These are phyloP conservation scores for Vachellia collinsii DNA, from an alignment of 306 rosid genomes.

Conservation along the genomic window DNA sequence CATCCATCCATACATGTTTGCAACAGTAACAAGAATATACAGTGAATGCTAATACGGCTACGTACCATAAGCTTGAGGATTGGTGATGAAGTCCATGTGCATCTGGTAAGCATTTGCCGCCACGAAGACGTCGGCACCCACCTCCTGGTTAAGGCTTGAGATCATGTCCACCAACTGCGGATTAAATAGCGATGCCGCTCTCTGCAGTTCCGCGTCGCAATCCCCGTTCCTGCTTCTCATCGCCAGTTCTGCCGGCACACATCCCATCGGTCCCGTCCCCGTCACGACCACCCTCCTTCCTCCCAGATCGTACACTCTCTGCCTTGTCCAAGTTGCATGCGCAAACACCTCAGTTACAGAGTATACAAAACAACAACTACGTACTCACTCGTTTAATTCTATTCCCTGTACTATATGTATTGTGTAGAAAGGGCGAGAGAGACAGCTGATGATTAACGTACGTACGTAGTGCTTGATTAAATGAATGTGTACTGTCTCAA, in stretches of 20 bases:
- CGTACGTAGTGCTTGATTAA: neutral
- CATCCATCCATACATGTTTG: too few species aligned
- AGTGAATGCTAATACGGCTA: too few species aligned
- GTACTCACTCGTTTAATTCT: too few species aligned
- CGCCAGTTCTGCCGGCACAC: slow-evolving; percentile 80
- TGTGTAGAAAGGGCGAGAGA: too few species aligned
- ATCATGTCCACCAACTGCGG: slow-evolving; percentile 65
- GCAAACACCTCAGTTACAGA: too few species aligned
- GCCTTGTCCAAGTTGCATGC: neutral
- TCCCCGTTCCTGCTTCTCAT: slow-evolving; percentile 54
- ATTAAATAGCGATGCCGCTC: slow-evolving; percentile 65
- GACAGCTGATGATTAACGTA: too few species aligned
- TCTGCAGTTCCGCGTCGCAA: slow-evolving; percentile 60
- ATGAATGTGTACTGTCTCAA: neutral
- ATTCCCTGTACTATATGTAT: too few species aligned
- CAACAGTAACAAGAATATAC: too few species aligned
- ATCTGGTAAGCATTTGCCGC: slow-evolving; percentile 61
- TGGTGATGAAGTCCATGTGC: slow-evolving; percentile 63
- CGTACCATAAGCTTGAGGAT: slow-evolving; percentile 68
- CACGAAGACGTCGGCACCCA: slow-evolving; percentile 55
- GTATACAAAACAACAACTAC: too few species aligned
- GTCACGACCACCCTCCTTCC: slow-evolving; percentile 69
- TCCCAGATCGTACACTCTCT: slow-evolving; percentile 75
- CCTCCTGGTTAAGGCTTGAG: slow-evolving; percentile 49
- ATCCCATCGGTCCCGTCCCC: slow-evolving; percentile 78